Base-by-base conservation (phyloP, 1,284 basidiomycete genomes). In the Apiotrichum montevideense region DNA sequence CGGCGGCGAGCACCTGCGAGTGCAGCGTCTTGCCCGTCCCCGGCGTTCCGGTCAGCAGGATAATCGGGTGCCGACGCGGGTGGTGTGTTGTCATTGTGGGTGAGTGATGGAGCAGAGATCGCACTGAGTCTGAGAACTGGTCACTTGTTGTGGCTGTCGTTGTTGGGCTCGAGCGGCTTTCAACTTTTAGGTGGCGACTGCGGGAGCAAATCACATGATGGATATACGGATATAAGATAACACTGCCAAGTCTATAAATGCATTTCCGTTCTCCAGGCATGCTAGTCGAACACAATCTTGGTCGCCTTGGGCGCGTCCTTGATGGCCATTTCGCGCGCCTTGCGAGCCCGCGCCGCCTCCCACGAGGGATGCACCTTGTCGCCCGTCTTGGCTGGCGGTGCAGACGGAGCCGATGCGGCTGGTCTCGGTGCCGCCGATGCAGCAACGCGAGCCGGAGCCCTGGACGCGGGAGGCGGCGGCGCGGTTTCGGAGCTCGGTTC, bases 11-110 rank as follows among this genome's bases (percentile, higher is more conserved):
- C 32, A 92, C 79, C 59, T 88, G 82, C 4, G 90, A 88, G 75
- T 92, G 90, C 1, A 93, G 94, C 2, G 94, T 88, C 76, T 99
- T 99, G 60, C 84, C 84, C 10, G 81, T 82, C 1, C 81, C 82
- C 0, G 81, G 81, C 0, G 82, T 83, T 60, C 94, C 95, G 46
- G 95, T 98, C 67, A 98, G 85, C 63, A 98, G 79, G 69, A 98
- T 91, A 63, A 93, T 87, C 41, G 95, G 95, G 59, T 67, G 66
- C 48, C 67, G 63, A 44, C 76, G 68, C 6, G 67, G 68, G 61
- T 76, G 74, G 57, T 77, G 76, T 1, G 76, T 77, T 14, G 76
- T 76, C 76, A 77, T 77, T 34, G 41, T 64, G 57, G 9, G 21
- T 48, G 35, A 21, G 40, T 29, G 32, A 35, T 29, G n/a, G 33